Conservation (phyloP, 805 yeast genomes). For the Candida loeiensis region DNA sequence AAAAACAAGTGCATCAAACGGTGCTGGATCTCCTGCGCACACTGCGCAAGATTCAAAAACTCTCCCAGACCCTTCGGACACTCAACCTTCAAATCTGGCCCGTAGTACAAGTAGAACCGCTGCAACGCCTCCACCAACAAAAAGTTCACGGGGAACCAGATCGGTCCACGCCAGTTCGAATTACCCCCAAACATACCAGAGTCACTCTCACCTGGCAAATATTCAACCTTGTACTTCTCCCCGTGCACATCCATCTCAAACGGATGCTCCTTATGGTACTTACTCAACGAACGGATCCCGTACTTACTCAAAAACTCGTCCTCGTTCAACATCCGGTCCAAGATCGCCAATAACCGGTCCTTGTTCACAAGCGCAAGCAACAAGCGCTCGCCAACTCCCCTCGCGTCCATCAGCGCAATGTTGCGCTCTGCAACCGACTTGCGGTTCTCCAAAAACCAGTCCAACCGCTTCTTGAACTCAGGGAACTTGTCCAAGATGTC, state of each 20-base stretch:
- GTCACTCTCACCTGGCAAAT: constrained; percentile 85
- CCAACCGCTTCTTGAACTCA: constrained; percentile 73
- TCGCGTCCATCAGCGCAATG: constrained; percentile 75
- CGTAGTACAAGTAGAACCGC: constrained; percentile 83
- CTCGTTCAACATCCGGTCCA: constrained; percentile 80
- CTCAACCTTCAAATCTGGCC: constrained; percentile 78
- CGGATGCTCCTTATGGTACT: constrained; percentile 80
- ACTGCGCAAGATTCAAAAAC: constrained; percentile 73
- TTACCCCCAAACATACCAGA: constrained; percentile 95
- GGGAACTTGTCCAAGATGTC: constrained; percentile 75
- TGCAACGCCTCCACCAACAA: constrained; percentile 82
- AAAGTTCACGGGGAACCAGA: constrained; percentile 93
- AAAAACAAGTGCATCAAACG: constrained; percentile 75
- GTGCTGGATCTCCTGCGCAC: constrained; percentile 87
- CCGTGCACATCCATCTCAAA: constrained; percentile 82
- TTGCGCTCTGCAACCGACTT: constrained; percentile 71
- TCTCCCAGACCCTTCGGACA: constrained; percentile 85
- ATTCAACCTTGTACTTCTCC: constrained; percentile 61
- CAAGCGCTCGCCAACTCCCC: constrained; percentile 81
- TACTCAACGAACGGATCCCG: constrained; percentile 87
- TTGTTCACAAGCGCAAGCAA: constrained; percentile 75
- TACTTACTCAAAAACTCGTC: constrained; percentile 77
- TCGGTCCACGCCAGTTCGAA: constrained; percentile 96
- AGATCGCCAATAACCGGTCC: constrained; percentile 71
- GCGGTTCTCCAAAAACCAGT: constrained; percentile 77